These are phyloP conservation scores for Fraxinus xanthoxyloides DNA, from an alignment of 305 asterid species.

Conservation along the genomic window DNA sequence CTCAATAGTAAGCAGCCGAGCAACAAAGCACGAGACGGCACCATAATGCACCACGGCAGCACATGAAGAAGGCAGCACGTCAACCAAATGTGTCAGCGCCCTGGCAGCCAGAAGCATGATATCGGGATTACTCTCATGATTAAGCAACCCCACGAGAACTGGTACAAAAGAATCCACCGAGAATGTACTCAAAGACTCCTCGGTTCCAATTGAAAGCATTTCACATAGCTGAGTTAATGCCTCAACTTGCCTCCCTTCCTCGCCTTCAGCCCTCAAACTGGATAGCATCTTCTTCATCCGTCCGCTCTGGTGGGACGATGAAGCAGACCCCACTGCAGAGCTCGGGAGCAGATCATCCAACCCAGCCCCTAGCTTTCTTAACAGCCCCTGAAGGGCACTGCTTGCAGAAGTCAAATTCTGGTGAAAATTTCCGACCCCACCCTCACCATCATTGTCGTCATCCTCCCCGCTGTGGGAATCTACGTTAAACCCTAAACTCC, in stretches of 20 bases:
- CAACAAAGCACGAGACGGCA: slow-evolving; percentile 91
- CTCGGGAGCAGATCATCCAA: slow-evolving; percentile 94
- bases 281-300: slow-evolving; percentile 87
- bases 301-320: slow-evolving; percentile 85
- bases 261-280: slow-evolving; percentile 94
- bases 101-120: slow-evolving; percentile 97
- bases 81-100: slow-evolving; percentile 95
- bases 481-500: slow-evolving; percentile 67
- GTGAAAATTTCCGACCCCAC: slow-evolving; percentile 82
- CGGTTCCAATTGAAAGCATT: slow-evolving; percentile 92
- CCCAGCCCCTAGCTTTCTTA: slow-evolving; percentile 92
- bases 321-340: slow-evolving; percentile 74
- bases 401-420: slow-evolving; percentile 92
- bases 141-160: slow-evolving; percentile 90
- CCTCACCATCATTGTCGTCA: slow-evolving; percentile 80
- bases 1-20: slow-evolving; percentile 89
- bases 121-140: slow-evolving; percentile 87
- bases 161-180: slow-evolving; percentile 97
- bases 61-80: slow-evolving; percentile 91
- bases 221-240: slow-evolving; percentile 94
- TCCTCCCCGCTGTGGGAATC: slow-evolving; percentile 71
- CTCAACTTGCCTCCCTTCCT: slow-evolving; percentile 97
- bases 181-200: slow-evolving; percentile 90
- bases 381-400: slow-evolving; percentile 90
- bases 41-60: slow-evolving; percentile 99